These are phyloP conservation scores for Penicillium freii DNA, from an alignment of 2,329 filamentous ascomycete species.

Conservation along the genomic window DNA sequence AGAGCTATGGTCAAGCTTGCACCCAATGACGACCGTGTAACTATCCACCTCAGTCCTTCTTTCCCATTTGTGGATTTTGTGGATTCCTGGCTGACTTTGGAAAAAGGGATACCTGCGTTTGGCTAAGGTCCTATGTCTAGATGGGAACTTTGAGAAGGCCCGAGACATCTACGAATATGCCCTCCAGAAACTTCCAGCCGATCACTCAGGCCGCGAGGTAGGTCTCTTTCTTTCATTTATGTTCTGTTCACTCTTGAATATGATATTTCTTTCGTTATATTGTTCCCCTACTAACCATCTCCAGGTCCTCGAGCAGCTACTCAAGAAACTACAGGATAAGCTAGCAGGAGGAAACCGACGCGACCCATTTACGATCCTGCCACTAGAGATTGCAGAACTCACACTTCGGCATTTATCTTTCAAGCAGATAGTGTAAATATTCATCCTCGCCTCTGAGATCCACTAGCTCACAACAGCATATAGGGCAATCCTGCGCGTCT, in stretches of 20 bases:
- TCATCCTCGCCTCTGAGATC: background rate
- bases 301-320: conserved; percentile 30
- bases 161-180: conserved; percentile 57
- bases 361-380: conserved; percentile 55
- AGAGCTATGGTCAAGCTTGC: conserved; percentile 55
- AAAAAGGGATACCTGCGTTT: conserved; percentile 5
- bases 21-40: conserved; percentile 52
- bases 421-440: conserved; percentile 47
- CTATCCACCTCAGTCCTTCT: background rate
- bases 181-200: conserved; percentile 49
- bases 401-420: conserved; percentile 55
- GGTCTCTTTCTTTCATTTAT: background rate
- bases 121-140: conserved; percentile 34
- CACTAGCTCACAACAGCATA: conserved; percentile 1
- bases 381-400: conserved; percentile 54
- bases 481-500: conserved; percentile 54
- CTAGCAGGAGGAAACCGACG: conserved; percentile 39
- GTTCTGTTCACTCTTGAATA: background rate
- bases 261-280: too few relatives aligned
- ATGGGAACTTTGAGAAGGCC: conserved; percentile 52
- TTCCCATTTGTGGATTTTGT: background rate
- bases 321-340: conserved; percentile 50
- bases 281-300: background rate
- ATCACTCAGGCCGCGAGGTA: conserved; percentile 33
- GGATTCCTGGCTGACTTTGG: background rate